Evolutionary conservation across 306 rosid species (phyloP).

Genomic region (Alnus glutinosa): DNA sequence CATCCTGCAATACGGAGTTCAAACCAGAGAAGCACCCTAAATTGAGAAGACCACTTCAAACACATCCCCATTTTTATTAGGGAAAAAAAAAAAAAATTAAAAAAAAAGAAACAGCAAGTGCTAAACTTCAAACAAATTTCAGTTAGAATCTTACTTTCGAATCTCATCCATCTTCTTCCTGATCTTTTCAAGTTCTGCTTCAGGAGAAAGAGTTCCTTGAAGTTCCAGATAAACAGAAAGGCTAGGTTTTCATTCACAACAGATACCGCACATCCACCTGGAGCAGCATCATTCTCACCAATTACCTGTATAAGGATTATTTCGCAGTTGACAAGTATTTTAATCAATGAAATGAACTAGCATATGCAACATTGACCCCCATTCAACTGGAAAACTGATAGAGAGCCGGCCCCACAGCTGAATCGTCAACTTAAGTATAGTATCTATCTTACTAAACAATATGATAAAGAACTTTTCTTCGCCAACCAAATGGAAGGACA

Average conservation of each 20-base stretch:
- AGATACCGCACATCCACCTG: slow-evolving; percentile 43
- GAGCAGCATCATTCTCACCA: slow-evolving; percentile 41
- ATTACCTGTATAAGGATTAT: slow-evolving; percentile 33
- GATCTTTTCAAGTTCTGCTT: slow-evolving; percentile 52
- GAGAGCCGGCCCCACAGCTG: not conserved
- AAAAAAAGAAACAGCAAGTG: not conserved
- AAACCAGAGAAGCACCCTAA: too few species aligned
- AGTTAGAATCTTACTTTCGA: slow-evolving; percentile 34
- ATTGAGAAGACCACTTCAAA: too few species aligned
- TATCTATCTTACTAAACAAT: not conserved
- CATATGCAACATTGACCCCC: not conserved
- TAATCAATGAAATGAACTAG: not conserved
- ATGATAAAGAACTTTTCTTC: not conserved
- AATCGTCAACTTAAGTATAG: not conserved
- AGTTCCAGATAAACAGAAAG: slow-evolving; percentile 49
- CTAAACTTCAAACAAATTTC: not conserved
- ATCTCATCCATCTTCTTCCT: slow-evolving; percentile 45
- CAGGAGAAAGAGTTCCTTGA: slow-evolving; percentile 44
- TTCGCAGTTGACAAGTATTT: not conserved
- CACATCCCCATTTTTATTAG: too few species aligned
- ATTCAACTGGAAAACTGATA: not conserved
- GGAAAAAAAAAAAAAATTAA: not conserved
- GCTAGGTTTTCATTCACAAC: slow-evolving; percentile 45
- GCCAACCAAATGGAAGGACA: not conserved
- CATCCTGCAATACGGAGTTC: too few species aligned